Evolutionary conservation across 768 basidiomycete species (phyloP), one percentile per base, ranked within the genome.

Genomic region (Mycena olivaceomarginata): DNA sequence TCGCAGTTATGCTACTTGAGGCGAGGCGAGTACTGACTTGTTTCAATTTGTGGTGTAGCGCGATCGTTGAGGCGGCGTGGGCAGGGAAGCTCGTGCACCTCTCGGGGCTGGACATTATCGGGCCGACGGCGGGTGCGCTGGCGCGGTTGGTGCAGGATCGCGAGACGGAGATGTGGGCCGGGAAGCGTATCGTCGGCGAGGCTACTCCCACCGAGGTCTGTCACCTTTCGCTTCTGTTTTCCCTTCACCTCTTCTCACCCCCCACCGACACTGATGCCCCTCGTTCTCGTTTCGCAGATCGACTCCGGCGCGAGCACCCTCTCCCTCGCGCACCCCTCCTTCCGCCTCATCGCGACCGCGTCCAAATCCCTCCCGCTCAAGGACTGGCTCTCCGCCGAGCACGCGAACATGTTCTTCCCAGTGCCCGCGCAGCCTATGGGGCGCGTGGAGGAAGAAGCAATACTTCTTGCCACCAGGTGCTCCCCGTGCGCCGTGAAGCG

Each of bases 371-470:
- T 91, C 1, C 89, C 91, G 20, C 84, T 93, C n/a, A 91, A 91
- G 80, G 93, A 94, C 80, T 94, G 93, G 93, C 88, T 94, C 39
- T 87, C 89, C 1, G 90, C 91, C 74, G 93, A 94, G 80, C 91
- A 93, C 80, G 90, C 91, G 37, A 94, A 93, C 80, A 93, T 93
- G 92, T 93, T 94, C 87, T 91, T 93, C 82, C 83, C 92, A 12
- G 82, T 94, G 15, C 89, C 91, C 11, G 88, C 90, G 57, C 91
- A 91, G 79, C 92, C 93, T 1, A 94, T 94, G 93, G 86, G 87
- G 40, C 77, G 73, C 16, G 77, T 82, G 0, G 93, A 94, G 81
- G 93, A 94, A 83, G 77, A 81, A 0, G 76, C 81, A 2, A 82
- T 93, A 16, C 90, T 94, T 4, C 77, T 82, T 20, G 85, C 87